Evolutionary conservation across 208 protist genomes (phyloP).

Genomic region (Polymyxa betae): DNA sequence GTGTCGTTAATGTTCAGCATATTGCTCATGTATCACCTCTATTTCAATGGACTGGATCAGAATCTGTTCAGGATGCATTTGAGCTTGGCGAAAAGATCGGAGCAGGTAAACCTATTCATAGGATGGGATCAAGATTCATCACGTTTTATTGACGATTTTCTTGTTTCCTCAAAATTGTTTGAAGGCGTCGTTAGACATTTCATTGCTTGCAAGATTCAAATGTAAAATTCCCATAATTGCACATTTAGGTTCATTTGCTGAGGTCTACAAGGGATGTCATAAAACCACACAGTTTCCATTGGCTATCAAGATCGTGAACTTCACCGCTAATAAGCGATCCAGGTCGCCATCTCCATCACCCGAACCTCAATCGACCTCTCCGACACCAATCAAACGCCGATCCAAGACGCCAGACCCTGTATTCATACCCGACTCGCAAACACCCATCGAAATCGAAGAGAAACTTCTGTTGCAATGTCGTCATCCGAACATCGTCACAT

Average conservation of each 20-base stretch:
- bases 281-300: neutral
- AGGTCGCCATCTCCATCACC: neutral
- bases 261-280: conserved; percentile 27
- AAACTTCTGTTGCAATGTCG: conserved; percentile 47
- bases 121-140: neutral
- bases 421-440: neutral
- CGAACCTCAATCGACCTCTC: neutral
- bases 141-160: no score
- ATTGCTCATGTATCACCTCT: conserved; percentile 26
- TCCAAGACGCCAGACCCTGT: neutral
- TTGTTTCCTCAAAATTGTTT: no score
- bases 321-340: neutral
- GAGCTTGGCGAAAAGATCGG: neutral
- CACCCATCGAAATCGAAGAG: neutral
- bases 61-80: neutral
- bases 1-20: conserved; percentile 10
- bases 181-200: no score
- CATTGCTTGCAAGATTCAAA: no score
- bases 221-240: no score
- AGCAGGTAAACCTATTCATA: neutral
- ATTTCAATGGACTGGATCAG: conserved; percentile 4
- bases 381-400: neutral
- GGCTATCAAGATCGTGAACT: conserved; percentile 8
- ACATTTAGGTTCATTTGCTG: conserved; percentile 17
- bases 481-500: conserved; percentile 49